phyloP scores from a whole-genome alignment of 345 rosid genomes.

The Carallia brachiata region DNA sequence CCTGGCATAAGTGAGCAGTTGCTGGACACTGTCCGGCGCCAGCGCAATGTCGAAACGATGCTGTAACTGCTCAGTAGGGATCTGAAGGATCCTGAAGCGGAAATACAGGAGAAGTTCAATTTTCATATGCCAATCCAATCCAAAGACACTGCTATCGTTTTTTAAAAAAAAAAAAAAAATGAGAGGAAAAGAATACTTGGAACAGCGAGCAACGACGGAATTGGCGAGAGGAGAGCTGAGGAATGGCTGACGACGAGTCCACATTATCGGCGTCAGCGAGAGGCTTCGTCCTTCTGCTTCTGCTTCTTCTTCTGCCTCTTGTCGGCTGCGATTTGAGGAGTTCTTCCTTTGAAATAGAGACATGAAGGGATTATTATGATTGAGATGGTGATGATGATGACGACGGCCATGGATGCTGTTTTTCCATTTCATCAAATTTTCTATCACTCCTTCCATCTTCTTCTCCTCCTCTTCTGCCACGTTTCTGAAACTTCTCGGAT shows the following conservation, averaged over 20 bases:
- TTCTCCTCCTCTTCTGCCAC: constrained; percentile 18
- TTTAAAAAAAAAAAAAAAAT: no score
- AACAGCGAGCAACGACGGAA: constrained; percentile 84
- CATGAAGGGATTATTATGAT: constrained; percentile 62
- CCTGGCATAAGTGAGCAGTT: constrained; percentile 60
- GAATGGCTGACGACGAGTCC: constrained; percentile 58
- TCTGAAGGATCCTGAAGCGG: constrained; percentile 55
- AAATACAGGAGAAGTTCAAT: no score
- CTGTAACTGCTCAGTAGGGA: constrained; percentile 62
- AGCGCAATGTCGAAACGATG: constrained; percentile 72
- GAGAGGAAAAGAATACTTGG: constrained; percentile 44
- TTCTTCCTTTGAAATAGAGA: constrained; percentile 63
- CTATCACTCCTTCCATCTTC: constrained; percentile 35
- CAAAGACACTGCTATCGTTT: no score
- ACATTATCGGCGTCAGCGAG: no score
- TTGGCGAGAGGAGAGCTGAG: constrained; percentile 77
- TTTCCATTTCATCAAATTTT: constrained; percentile 46
- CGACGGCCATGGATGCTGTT: no score
- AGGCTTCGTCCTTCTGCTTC: no score
- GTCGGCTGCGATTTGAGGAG: constrained; percentile 12
- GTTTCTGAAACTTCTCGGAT: not conserved
- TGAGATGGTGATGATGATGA: not conserved
- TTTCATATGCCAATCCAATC: no score
- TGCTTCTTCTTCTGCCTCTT: no score
- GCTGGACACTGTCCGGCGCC: constrained; percentile 63